Evolutionary conservation across 139 green algal species (phyloP), one percentile per base, ranked within the genome.

Genomic region (Chlamydomonas sp.): DNA sequence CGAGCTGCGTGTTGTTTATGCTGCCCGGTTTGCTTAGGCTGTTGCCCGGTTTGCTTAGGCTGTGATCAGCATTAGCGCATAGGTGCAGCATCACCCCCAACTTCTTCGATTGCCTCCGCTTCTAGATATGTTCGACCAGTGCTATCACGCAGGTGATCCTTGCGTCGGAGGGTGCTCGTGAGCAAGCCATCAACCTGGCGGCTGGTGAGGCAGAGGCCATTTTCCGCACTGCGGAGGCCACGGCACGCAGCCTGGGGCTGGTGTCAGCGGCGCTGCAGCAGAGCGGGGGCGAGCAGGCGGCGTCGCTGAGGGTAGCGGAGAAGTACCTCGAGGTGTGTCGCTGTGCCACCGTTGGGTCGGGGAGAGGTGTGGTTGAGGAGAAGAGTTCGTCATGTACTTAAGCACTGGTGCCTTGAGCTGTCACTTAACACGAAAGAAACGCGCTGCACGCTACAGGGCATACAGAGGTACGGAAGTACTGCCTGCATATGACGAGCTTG

Each of bases 111-210:
- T 74, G 9, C 15, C 20, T 12, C 12, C 10, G 68, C 68, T 31
- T 12, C 68, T 12, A 12, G 68, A 18, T 4, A 6, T 74, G 15
- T 4, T 74, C 4, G 10, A 4, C 20, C 68, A 20, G 6, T 31
- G 4, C 18, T 18, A 8, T n/a, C 85, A 20, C 83, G 2, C 85
- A 96, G 92, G 90, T 97, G 16, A 98, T 99, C 75, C 90, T 99
- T 49, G 88, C 90, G 2, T 99, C 98, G 0, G 96, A 99, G 91
- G 98, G 94, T 0, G 86, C 93, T 2, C 92, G 91, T 71, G 78
- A 95, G 89, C 94, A 98, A 66, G 82, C 94, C n/a, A 97, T 99
- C 86, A 99, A 99, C 92, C 89, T 94, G 7, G 97, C 97, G 0
- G 83, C 87, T 67, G 97, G 95, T 90, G 92, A 96, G 84, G 93